A percentile compares a stretch with the other conserved stretches of the same genome.
phyloP scores from a whole-genome alignment of 2,329 filamentous ascomycete species.

The Pyricularia pennisetigena region DNA sequence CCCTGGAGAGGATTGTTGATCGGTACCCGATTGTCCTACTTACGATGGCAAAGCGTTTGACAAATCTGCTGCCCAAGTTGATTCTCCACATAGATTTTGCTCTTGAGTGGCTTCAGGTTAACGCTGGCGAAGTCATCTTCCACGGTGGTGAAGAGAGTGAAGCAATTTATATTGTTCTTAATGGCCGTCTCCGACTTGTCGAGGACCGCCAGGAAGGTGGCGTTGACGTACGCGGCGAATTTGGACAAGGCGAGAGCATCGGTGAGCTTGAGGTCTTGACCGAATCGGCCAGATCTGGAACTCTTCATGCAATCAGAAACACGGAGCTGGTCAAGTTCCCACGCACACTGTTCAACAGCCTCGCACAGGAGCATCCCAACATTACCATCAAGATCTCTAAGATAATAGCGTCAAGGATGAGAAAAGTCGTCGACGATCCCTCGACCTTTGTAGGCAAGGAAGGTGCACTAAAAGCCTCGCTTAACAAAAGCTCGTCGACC shows the following conservation, averaged over 20 bases:
- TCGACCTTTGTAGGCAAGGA: slow-evolving; percentile 58
- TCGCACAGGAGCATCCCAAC: slow-evolving; percentile 91
- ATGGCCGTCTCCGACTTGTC: slow-evolving; percentile 79
- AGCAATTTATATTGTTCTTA: slow-evolving; percentile 95
- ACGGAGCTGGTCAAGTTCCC: slow-evolving; percentile 96
- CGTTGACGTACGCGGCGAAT: slow-evolving; percentile 82
- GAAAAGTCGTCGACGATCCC: slow-evolving; percentile 75
- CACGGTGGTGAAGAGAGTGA: slow-evolving; percentile 93
- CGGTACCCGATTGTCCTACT: slow-evolving; percentile 84
- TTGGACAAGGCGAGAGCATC: slow-evolving; percentile 93
- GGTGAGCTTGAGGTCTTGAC: slow-evolving; percentile 96
- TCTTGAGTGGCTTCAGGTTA: slow-evolving; percentile 95
- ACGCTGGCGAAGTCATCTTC: slow-evolving; percentile 88
- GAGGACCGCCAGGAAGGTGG: slow-evolving; percentile 72
- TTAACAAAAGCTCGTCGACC: slow-evolving; percentile 68
- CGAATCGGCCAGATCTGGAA: slow-evolving; percentile 82
- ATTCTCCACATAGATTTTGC: slow-evolving; percentile 98
- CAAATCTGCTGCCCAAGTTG: slow-evolving; percentile 75
- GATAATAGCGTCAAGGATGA: slow-evolving; percentile 93
- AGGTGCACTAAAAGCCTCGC: slow-evolving; percentile 33
- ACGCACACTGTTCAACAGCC: slow-evolving; percentile 90
- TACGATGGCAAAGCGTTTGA: slow-evolving; percentile 92
- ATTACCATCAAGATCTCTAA: slow-evolving; percentile 99
- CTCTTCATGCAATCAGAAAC: slow-evolving; percentile 89
- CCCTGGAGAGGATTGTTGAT: slow-evolving; percentile 86